Evolutionary conservation across 805 yeast species (phyloP), one percentile per base, ranked within the genome.

Genomic region (Spathaspora hagerdaliae): DNA sequence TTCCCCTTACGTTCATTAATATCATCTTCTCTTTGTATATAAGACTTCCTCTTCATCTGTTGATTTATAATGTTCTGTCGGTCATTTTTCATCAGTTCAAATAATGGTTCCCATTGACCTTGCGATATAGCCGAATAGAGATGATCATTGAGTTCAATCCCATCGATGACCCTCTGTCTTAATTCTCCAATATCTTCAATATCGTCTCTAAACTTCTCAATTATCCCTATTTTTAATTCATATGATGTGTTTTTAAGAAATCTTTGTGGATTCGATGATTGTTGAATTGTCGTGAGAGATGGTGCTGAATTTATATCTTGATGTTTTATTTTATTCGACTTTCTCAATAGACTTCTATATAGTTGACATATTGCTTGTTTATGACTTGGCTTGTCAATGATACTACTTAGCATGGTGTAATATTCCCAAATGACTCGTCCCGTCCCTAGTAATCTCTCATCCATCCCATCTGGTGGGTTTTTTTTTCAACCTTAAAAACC

Each of bases 261-360:
- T 40, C 29, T 14, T 31, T 39, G 27, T 15, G 41, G 34, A 26
- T 15, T n/a, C n/a, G n/a, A n/a, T n/a, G n/a, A 14, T 26, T 27
- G 8, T 9, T 13, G 32, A 31, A 33, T 13, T 26, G 19, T 9
- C 5, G 24, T 2, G 7, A 27, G 5, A 14, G 35, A 7, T 15
- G 33, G 35, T 7, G 10, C 27, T 27, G 26, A 19, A n/a, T 36
- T n/a, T n/a, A n/a, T n/a, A n/a, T n/a, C 24, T 19, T 19, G 24
- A 19, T 19, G 24, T 19, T 33, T 35, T 8, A 41, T 31, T 15
- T 41, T 45, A 26, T 15, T 31, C 10, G 36, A n/a, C 11, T 40
- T 42, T 31, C 50, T 42, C 24, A 55, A 27, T 7, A 52, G 29
- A 2, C 37, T 41, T 40, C 44, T 44, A 41, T 50, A 55, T 29